These are phyloP conservation scores for Agaricales sp. DNA, from an alignment of 1,284 basidiomycete species.

Conservation along the genomic window DNA sequence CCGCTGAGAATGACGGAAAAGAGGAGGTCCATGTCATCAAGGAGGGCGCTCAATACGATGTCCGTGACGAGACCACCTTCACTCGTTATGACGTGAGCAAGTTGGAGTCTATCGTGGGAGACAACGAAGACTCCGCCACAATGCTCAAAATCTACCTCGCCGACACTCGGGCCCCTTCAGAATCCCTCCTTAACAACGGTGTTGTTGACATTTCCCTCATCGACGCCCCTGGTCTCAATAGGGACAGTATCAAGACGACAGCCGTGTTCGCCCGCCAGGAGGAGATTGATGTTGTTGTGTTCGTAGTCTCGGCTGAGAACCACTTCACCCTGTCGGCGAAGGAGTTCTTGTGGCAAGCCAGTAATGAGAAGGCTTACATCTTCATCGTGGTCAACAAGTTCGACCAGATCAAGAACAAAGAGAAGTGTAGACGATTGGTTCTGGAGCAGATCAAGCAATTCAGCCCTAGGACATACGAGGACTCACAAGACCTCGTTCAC, in stretches of 20 bases:
- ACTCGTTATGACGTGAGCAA: slow-evolving; percentile 58
- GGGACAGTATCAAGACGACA: slow-evolving; percentile 93
- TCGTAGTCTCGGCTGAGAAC: slow-evolving; percentile 97
- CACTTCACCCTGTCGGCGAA: slow-evolving; percentile 96
- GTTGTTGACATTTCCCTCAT: slow-evolving; percentile 97
- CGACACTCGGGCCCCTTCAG: slow-evolving; percentile 61
- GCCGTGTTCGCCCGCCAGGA: slow-evolving; percentile 94
- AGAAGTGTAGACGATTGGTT: slow-evolving; percentile 82
- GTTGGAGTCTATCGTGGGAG: slow-evolving; percentile 74
- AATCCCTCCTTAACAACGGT: slow-evolving; percentile 90
- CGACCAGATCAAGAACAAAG: slow-evolving; percentile 93
- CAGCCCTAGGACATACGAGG: slow-evolving; percentile 86
- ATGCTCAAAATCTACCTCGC: slow-evolving; percentile 81
- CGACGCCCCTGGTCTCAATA: slow-evolving; percentile 96
- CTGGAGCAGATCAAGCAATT: slow-evolving; percentile 93
- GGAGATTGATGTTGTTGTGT: slow-evolving; percentile 98
- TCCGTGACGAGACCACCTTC: slow-evolving; percentile 70
- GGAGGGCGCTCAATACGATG: slow-evolving; percentile 63
- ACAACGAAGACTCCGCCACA: slow-evolving; percentile 65
- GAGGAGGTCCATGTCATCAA: slow-evolving; percentile 82
- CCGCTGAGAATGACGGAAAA: slow-evolving; percentile 66
- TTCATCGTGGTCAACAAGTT: slow-evolving; percentile 99
- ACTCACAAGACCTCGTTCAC: slow-evolving; percentile 91
- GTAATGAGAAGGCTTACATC: slow-evolving; percentile 95
- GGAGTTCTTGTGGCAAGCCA: slow-evolving; percentile 91